Evolutionary conservation across 1,139 yeast species (phyloP), one percentile per base, ranked within the genome.

Genomic region (Hansenula sp.): DNA sequence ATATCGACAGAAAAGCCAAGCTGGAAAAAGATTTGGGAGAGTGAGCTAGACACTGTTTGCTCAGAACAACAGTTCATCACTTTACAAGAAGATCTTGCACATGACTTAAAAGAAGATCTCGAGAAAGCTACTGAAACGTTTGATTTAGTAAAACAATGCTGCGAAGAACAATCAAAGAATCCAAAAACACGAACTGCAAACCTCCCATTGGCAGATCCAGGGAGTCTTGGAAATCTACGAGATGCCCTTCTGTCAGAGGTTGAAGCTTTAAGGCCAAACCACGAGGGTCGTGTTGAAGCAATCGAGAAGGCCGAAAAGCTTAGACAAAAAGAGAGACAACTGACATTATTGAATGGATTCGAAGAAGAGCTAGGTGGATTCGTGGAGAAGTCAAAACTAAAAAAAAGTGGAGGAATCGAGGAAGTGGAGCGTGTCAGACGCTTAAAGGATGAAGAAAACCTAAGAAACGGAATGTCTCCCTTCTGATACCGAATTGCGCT

Each of bases 11-110:
- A 89, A 56, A 84, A 84, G 51, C 82, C 89, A 5, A 79, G 79
- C 30, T 89, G 97, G 96, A 86, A 88, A 58, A 79, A 78, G 52
- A 82, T 88, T 22, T 92, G 98, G 97, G 96, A 90, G 59, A 69
- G 82, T 6, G 97, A 90, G 56, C 72, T 92, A 44, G 95, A 88
- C 50, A 82, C 82, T 34, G 94, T 92, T 19, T 85, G 96, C 47
- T 96, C 88, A 52, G 97, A 90, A 55, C 97, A 92, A 60, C 95
- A 90, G 51, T 88, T 88, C 58, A 79, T 90, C 64, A 85, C 86
- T 46, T 71, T 89, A 26, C 97, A 92, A 60, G 96, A 87, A 53
- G 96, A 87, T 48, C 73, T 92, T 46, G 77, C 90, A 5, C 75
- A 71, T 29, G 95, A 92, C 58, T 65, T 92, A 51, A 77, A 77